Evolutionary conservation across 2,329 filamentous ascomycete species (phyloP), one percentile per base, ranked within the genome.

Genomic region (Botryotinia narcissicola): DNA sequence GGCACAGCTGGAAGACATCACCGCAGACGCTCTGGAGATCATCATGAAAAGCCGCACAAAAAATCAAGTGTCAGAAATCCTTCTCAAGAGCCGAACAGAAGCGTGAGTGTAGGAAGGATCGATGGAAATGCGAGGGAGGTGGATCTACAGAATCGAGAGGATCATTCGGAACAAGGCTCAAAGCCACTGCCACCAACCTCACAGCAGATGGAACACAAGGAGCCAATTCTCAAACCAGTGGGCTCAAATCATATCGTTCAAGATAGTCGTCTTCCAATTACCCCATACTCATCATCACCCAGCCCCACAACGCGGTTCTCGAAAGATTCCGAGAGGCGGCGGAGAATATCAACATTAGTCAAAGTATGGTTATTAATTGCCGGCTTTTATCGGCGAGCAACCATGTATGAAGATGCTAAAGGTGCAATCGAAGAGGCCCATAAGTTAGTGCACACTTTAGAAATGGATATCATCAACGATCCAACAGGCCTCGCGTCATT

Each of bases 351-450:
- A 10, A 84, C 90, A 18, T 81, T 99, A 25, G 85, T 94, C 32
- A 92, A 91, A 76, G 90, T 98, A 46, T 99, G 96, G 96, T 86
- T 98, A 14, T 92, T 96, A 80, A 94, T 98, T 75, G 92, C 94
- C 3, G 92, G 92, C 0, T 91, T 98, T 76, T 99, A 98, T 80
- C 89, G 94, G 42, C 89, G 94, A 71, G 93, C 95, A 12, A 88
- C 88, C 14, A 90, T 97, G 84, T 89, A 90, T 72, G 91, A 95
- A 32, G 95, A 98, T 81, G 90, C 93, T 20, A 89, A 89, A 77
- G 93, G 91, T 70, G 94, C 95, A 10, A 89, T 95, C 42, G 87
- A 90, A 18, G 96, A 98, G 84, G 96, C 95, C 1, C 87, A 90
- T 74, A 93, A 92, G 80, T 86, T 97, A 51, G 90, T 94, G 2